A percentile compares a stretch with the other conserved stretches of the same genome.
Conservation (phyloP, 768 basidiomycete genomes). For the Phanerodontia chrysosporium region DNA sequence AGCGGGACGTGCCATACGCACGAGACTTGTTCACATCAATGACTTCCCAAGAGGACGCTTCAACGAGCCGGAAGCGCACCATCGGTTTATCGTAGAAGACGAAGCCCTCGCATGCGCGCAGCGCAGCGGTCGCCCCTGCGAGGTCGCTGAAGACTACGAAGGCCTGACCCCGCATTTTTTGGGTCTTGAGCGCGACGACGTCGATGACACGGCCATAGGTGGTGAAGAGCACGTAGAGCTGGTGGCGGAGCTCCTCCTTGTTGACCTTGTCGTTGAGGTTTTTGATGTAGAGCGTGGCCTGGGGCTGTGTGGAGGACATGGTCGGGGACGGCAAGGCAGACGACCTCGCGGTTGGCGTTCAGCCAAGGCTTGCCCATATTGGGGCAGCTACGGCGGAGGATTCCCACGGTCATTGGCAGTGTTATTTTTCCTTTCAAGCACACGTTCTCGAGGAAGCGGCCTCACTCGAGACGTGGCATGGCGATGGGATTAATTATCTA, state of each 20-base stretch:
- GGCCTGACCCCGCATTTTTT: slow-evolving; percentile 89
- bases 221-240: slow-evolving; percentile 86
- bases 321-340: slow-evolving; percentile 6
- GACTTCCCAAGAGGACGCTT: slow-evolving; percentile 19
- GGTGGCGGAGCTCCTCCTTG: slow-evolving; percentile 81
- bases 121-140: slow-evolving; percentile 83
- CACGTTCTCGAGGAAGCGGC: not conserved
- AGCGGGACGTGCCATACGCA: slow-evolving; percentile 11
- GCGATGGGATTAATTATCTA: not conserved
- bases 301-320: slow-evolving; percentile 62
- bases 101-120: slow-evolving; percentile 92
- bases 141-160: slow-evolving; percentile 95
- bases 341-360: slow-evolving; percentile 1
- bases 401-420: slow-evolving; percentile 7
- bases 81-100: slow-evolving; percentile 89
- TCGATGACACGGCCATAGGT: slow-evolving; percentile 94
- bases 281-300: slow-evolving; percentile 85
- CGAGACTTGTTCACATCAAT: slow-evolving; percentile 24
- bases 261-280: slow-evolving; percentile 92
- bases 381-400: not conserved
- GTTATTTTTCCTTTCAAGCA: not conserved
- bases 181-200: slow-evolving; percentile 82
- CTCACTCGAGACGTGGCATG: not conserved
- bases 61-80: slow-evolving; percentile 44
- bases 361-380: not conserved